Base-by-base conservation (phyloP, 2,329 filamentous ascomycete species). In the Verticillium zaregamsianum region DNA sequence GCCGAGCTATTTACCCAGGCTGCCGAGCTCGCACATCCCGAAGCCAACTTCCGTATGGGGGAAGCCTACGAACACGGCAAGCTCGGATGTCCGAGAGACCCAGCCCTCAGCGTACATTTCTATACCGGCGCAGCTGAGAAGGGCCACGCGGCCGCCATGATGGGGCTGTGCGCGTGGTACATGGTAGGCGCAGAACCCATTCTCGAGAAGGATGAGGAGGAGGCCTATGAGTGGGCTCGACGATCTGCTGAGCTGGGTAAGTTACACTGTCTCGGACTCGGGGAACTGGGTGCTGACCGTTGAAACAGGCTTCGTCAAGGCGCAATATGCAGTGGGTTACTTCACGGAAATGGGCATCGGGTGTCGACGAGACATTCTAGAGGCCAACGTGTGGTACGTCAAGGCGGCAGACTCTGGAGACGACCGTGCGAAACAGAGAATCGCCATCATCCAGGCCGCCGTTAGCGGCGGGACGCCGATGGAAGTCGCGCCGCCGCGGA, bases 281-380 rank as follows among this genome's bases (percentile, higher is more conserved):
- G 25, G 20, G 20, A 17, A 54, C 17, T 28, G 14, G 8, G 66
- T 57, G 58, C 66, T 66, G 63, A 71, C 32, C 14, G 37, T 12
- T 25, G 59, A 28, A 11, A 2, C 66, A 91, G 90, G 86, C 58
- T 85, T 81, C 63, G 82, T 85, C 65, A 87, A 87, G 68, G 95
- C 95, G n/a, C 88, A 97, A 73, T 99, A 98, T 69, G 92, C 95
- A 0, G 87, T 97, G 25, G 95, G 93, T 55, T 98, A 97, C 77
- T 99, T 99, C 74, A 97, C 93, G 5, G 95, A 99, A 75, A 97
- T 96, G 91, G 95, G 95, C 65, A 97, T 99, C 68, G 95, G 95
- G 58, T 97, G 93, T 74, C 90, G 93, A 40, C 88, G 92, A 57
- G 95, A 99, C 73, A 88, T 94, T n/a, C 84, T 99, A 54, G 93